Evolutionary conservation across 2,329 filamentous ascomycete genomes (phyloP).

Genomic region (Onygena corvina): DNA sequence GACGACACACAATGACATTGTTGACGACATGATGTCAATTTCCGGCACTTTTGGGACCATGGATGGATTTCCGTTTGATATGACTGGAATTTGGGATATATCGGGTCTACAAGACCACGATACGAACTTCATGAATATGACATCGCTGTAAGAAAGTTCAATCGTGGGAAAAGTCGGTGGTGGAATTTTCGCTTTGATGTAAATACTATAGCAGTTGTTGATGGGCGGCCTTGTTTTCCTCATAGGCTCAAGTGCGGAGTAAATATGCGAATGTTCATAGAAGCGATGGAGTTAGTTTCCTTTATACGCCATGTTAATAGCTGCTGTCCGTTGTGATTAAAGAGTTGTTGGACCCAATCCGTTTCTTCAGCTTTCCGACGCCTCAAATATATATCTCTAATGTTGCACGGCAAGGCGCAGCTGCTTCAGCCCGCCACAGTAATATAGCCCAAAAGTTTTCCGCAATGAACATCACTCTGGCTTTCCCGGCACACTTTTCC

Average conservation of each 20-base stretch:
- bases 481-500: not conserved
- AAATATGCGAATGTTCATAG: too few species aligned
- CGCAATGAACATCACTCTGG: not conserved
- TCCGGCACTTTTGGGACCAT: conserved; percentile 36
- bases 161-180: not conserved
- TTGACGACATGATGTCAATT: conserved; percentile 38
- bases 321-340: too few species aligned
- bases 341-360: too few species aligned
- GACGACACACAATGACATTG: conserved; percentile 35
- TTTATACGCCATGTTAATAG: too few species aligned
- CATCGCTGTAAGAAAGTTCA: conserved; percentile 6
- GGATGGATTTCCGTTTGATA: conserved; percentile 37
- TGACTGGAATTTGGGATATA: conserved; percentile 37
- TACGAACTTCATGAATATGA: conserved; percentile 13
- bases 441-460: not conserved
- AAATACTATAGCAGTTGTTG: not conserved
- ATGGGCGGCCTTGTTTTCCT: not conserved
- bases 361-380: too few species aligned
- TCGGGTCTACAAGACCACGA: conserved; percentile 22
- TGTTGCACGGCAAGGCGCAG: too few species aligned
- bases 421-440: not conserved
- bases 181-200: not conserved
- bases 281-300: too few species aligned
- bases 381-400: too few species aligned
- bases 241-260: too few species aligned